Base-by-base conservation (phyloP, 306 rosid species). In the Quercus variabilis region DNA sequence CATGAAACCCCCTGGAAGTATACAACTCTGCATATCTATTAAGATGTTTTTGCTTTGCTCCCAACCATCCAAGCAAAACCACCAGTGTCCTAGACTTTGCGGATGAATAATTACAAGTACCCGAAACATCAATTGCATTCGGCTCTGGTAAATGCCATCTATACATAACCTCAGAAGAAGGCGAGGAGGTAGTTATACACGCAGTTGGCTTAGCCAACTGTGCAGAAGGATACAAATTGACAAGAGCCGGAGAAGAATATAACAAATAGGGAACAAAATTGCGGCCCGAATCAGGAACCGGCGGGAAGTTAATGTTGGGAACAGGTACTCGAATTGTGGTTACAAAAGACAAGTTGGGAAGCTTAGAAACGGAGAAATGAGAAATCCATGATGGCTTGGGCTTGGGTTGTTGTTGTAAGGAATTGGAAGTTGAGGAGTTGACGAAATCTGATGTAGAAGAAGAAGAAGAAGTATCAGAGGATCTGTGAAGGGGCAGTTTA, bases 61-160 rank as follows among this genome's bases (percentile, higher is more conserved):
- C 99, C 85, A 95, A 77, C 99, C 99, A 95, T 59, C 99, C 99
- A 65, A 95, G 85, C 88, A 95, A 83, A 69, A 95, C 94, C 77
- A 95, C 99, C 83, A 95, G 97, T 0, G 99, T 95, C 88, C 89
- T 89, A 28, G 92, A 88, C 81, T 88, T 86, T 8, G 80, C 86
- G 0, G 86, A 77, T 0, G 93, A 87, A 80, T 90, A 84, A 79
- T 74, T 80, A 43, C 81, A 89, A 71, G 71, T 23, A 38, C 87
- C 87, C 20, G 90, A 69, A 80, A 79, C 84, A 60, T 80, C 90
- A 19, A 77, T 21, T 3, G 90, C 75, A 55, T 73, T 76, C 0
- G 87, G 89, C 81, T 91, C 90, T 2, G 99, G 98, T 81, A 95
- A 88, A 90, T 95, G 99, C 99, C 99, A 95, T 79, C 90, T 79